These are phyloP conservation scores for Rhizoclosmatium globosum DNA, from an alignment of 192 early-diverging fungal genomes.

Conservation along the genomic window DNA sequence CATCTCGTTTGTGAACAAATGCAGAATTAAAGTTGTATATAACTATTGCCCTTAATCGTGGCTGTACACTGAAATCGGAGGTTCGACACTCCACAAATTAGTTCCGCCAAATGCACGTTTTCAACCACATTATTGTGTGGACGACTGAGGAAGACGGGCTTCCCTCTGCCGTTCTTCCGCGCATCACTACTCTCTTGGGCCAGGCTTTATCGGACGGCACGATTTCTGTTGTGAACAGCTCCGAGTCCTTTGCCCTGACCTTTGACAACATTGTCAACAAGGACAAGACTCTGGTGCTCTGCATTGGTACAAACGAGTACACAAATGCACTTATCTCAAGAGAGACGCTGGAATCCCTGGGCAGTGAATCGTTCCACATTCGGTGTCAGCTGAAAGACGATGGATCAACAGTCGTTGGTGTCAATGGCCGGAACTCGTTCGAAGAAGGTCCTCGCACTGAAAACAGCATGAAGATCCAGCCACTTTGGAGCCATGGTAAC, in stretches of 20 bases:
- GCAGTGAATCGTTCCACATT: conserved; percentile 28
- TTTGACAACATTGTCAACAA: neutral
- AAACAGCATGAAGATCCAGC: conserved; percentile 6
- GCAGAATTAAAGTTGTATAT: too few relatives aligned
- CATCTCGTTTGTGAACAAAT: too few relatives aligned
- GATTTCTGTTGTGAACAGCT: conserved; percentile 2
- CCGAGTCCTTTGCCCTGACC: neutral
- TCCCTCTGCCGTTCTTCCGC: conserved; percentile 23
- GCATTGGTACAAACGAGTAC: conserved; percentile 27
- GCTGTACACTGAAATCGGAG: too few relatives aligned
- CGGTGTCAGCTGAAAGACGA: neutral
- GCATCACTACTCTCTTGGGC: conserved; percentile 16
- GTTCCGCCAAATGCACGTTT: too few relatives aligned
- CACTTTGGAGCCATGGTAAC: conserved; percentile 35
- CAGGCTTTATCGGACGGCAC: neutral
- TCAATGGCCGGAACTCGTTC: conserved; percentile 19
- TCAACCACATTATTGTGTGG: conserved; percentile 8
- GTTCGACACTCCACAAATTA: too few relatives aligned
- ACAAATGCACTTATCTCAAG: conserved; percentile 10
- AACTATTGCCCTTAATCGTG: too few relatives aligned
- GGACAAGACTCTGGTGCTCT: conserved; percentile 25
- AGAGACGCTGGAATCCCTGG: neutral
- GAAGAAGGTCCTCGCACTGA: neutral
- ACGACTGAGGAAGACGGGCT: conserved; percentile 6
- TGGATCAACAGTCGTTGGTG: conserved; percentile 2